phyloP scores from a whole-genome alignment of 306 rosid species.

The Gleditsia sinensis region DNA sequence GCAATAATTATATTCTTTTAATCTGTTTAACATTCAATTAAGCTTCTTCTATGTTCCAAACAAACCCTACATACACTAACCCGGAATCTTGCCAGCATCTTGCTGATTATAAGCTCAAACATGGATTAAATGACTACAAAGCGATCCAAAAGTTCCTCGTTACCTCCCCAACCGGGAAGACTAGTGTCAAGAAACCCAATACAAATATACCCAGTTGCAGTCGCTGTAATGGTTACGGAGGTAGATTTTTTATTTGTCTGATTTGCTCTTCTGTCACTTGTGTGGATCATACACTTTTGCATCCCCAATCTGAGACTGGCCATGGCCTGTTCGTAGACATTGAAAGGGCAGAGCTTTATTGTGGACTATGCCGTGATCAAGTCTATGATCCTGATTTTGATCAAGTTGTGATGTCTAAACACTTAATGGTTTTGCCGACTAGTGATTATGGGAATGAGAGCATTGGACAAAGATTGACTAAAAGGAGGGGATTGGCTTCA shows the following conservation, averaged over 20 bases:
- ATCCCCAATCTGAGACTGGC: conserved; percentile 50
- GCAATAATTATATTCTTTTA: conserved; percentile 15
- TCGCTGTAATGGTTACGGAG: conserved; percentile 64
- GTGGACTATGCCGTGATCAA: conserved; percentile 81
- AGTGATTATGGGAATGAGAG: conserved; percentile 48
- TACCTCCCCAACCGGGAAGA: conserved; percentile 65
- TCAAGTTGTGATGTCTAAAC: conserved; percentile 71
- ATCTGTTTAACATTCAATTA: conserved; percentile 33
- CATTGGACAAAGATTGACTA: conserved; percentile 75
- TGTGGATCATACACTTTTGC: conserved; percentile 63
- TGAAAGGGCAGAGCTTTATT: conserved; percentile 86
- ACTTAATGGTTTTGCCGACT: conserved; percentile 41
- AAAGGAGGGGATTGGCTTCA: conserved; percentile 69
- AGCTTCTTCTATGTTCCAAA: conserved; percentile 52
- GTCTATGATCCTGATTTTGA: conserved; percentile 90
- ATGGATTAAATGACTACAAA: conserved; percentile 69
- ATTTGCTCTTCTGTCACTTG: conserved; percentile 77
- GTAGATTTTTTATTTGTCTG: conserved; percentile 70
- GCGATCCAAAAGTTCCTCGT: conserved; percentile 64
- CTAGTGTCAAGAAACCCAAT: conserved; percentile 55
- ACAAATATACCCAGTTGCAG: conserved; percentile 66
- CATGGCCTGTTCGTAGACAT: conserved; percentile 75
- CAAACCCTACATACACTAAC: conserved; percentile 65
- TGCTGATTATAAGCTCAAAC: conserved; percentile 75
- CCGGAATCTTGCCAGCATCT: conserved; percentile 82